Conservation (phyloP, 2,329 filamentous ascomycete species). For the Aotearoamyces nothofagi region DNA sequence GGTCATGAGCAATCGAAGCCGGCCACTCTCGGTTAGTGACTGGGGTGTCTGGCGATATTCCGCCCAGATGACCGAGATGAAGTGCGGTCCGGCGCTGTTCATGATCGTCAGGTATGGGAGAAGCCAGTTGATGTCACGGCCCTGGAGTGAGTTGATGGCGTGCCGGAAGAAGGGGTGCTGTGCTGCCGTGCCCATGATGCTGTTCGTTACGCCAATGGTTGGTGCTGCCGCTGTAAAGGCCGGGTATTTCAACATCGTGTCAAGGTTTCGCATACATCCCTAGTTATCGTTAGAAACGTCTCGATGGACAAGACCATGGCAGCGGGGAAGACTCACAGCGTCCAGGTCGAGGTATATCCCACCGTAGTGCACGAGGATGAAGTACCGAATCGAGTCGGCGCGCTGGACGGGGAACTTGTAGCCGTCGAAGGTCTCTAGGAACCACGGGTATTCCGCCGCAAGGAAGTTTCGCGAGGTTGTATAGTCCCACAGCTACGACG, state of each 20-base stretch:
- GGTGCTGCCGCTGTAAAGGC: constrained; percentile 57
- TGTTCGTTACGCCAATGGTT: constrained; percentile 69
- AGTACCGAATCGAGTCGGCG: constrained; percentile 67
- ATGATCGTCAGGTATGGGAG: constrained; percentile 60
- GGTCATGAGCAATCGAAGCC: constrained; percentile 56
- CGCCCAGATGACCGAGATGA: constrained; percentile 62
- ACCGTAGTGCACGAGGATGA: constrained; percentile 61
- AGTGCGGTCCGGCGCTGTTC: constrained; percentile 63
- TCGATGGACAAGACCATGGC: too few relatives aligned
- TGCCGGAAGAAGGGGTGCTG: constrained; percentile 61
- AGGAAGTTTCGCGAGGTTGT: constrained; percentile 57
- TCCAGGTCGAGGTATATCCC: constrained; percentile 74
- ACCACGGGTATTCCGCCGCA: constrained; percentile 60
- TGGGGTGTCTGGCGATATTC: too few relatives aligned
- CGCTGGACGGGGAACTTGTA: constrained; percentile 66
- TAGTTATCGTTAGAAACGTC: too few relatives aligned
- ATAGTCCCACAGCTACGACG: constrained; percentile 62
- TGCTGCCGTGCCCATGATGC: constrained; percentile 60
- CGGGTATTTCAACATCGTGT: constrained; percentile 52
- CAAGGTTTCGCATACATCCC: constrained; percentile 23
- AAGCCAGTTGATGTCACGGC: constrained; percentile 52
- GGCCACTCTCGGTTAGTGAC: too few relatives aligned
- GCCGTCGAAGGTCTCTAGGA: constrained; percentile 56
- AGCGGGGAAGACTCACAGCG: too few relatives aligned
- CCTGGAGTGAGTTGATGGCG: constrained; percentile 51